Base-by-base conservation (phyloP, 2,329 filamentous ascomycete species). In the Arthrobotrys iridis region DNA sequence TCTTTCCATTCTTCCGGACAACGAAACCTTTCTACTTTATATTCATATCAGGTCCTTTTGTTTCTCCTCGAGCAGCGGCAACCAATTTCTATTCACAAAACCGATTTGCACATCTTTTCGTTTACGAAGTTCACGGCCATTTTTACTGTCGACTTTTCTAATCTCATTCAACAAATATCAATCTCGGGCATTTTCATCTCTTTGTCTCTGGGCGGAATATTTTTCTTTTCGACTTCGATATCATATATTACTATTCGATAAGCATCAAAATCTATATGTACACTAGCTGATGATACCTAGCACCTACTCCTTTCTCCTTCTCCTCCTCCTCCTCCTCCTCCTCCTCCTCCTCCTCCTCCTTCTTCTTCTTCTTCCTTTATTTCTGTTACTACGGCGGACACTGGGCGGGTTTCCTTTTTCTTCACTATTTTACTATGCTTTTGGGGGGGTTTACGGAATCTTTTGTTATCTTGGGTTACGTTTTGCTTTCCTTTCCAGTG, bases 261-360 rank as follows among this genome's bases (percentile, higher is more conserved):
- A 46, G 45, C 46, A 57, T 18, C 26, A 57, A 30, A 70, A 67
- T 28, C 63, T 43, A 58, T 46, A 37, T 75, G 71, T 75, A 75
- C 30, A 75, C 55, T 75, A 75, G 55, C 63, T 68, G 65, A 75
- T 63, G 71, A 68, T 75, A 66, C 71, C 71, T 75, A 68, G 60
- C 45, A 46, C 18, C 52, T 45, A 24, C 57, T 43, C 11, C 37
- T 57, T 55, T 68, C 10, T 30, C 46, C 26, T 30, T n/a, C 11
- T 35, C 15, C n/a, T n/a, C n/a, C n/a, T n/a, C n/a, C n/a, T n/a
- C n/a, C n/a, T n/a, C n/a, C n/a, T n/a, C n/a, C n/a, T n/a, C n/a
- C n/a, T n/a, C n/a, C n/a, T n/a, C n/a, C n/a, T n/a, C 18, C 52
- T 45, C 22, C 57, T 43, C 11, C 37, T 57, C 45, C 60, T 7